Conservation (phyloP, 2,329 filamentous ascomycete genomes). For the Arthrobotrys conoides region DNA sequence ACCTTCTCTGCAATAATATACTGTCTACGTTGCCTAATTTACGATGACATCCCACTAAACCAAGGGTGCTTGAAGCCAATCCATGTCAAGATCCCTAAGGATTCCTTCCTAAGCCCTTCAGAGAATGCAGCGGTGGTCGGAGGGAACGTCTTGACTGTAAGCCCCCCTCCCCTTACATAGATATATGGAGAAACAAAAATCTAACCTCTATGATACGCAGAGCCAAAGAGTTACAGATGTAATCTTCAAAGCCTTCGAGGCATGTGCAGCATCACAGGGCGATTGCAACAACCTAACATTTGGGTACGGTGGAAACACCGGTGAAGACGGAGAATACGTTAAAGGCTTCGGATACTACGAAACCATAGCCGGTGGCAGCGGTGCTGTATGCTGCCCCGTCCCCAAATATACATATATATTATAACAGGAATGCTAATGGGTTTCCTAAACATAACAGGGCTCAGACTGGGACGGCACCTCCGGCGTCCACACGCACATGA, state of each 20-base stretch:
- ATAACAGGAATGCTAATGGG: neutral
- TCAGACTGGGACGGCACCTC: slow-evolving; percentile 80
- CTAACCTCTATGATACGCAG: slow-evolving; percentile 55
- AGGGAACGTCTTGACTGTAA: slow-evolving; percentile 81
- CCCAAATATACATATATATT: no score
- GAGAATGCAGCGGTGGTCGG: slow-evolving; percentile 85
- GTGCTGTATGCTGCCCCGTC: slow-evolving; percentile 69
- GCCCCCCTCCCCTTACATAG: slow-evolving; percentile 8
- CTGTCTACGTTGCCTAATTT: slow-evolving; percentile 83
- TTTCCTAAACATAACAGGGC: slow-evolving; percentile 67
- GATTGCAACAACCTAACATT: slow-evolving; percentile 90
- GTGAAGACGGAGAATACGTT: slow-evolving; percentile 72
- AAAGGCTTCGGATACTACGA: slow-evolving; percentile 90
- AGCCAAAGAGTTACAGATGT: slow-evolving; percentile 86
- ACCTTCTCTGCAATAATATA: slow-evolving; percentile 90
- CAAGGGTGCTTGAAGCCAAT: slow-evolving; percentile 86
- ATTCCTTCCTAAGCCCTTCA: slow-evolving; percentile 80
- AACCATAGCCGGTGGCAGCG: slow-evolving; percentile 83
- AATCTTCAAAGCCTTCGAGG: slow-evolving; percentile 83
- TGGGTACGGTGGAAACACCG: slow-evolving; percentile 78
- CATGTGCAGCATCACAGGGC: slow-evolving; percentile 83
- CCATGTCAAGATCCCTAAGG: slow-evolving; percentile 79
- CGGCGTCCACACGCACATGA: slow-evolving; percentile 88
- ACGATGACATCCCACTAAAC: slow-evolving; percentile 86
- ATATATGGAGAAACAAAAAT: neutral